Base-by-base conservation (phyloP, 192 early-diverging fungal species). In the Coemansia sp. region DNA sequence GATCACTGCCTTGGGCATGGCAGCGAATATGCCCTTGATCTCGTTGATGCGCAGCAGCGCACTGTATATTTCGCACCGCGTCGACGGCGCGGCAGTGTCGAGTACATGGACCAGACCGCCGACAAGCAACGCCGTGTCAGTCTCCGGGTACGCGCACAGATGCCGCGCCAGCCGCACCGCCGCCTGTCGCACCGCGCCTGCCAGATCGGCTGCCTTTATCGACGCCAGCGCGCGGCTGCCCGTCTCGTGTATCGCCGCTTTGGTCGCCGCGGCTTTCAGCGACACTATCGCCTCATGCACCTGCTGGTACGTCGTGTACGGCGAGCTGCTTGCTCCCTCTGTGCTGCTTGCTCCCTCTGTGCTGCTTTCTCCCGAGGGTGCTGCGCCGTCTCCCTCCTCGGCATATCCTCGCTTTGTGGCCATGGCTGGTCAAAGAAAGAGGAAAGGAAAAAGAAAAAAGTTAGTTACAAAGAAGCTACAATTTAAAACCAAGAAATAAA, bases 51-150 rank as follows among this genome's bases (percentile, higher is more conserved):
- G 15, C 7, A 57, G 44, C 62, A 84, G 34, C 5, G 73, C 61
- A 45, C 66, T 66, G 68, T 84, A 84, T 2, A 78, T 71, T 67
- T 84, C 76, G 62, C 77, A 78, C 8, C 81, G 21, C 18, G 75
- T 46, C 9, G 76, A 72, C 6, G 73, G 61, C n/a, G 59, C 74
- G 2, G 67, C 68, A 1, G 38, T 18, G 1, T 21, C 34, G 15
- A 84, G 73, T 6, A 71, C 64, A 18, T 23, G 41, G 1, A 67
- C 62, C 15, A 84, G 70, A 0, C 48, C 61, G 4, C 18, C 15
- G 14, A 69, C 55, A 18, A 46, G 35, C 1, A 12, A 24, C 1
- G 36, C 44, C 0, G 73, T 38, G 58, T 78, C 56, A 34, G 69
- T 62, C 49, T 56, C 73, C n/a, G 81, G 81, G 23, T 78, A 69